Base-by-base conservation (phyloP, 768 basidiomycete genomes). In the Lactifluus subvellereus region DNA sequence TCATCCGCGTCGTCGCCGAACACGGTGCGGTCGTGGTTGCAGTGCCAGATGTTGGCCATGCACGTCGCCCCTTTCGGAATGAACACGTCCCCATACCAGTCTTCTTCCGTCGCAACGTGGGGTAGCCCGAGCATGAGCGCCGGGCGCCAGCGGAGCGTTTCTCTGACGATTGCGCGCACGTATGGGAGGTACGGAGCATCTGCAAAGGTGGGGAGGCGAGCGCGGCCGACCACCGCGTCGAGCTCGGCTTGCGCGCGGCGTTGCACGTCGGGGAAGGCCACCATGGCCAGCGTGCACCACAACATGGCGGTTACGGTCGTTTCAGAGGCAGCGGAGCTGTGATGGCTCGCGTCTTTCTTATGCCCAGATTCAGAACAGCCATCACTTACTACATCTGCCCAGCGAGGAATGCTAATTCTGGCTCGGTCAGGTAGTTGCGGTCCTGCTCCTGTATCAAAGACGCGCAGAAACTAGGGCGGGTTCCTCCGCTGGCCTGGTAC, bases 31-130 rank as follows among this genome's bases (percentile, higher is more conserved):
- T 60, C 43, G 6, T 59, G 37, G 42, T 59, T 59, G 22, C 57
- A 42, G 7, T 43, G 43, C 58, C 67, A 62, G n/a, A 53, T 16
- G 50, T 75, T 75, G 11, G 69, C 66, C 27, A 75, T 61, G 30
- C 76, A 67, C 1, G 73, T 69, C 2, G 75, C 72, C 10, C 74
- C 76, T 37, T 69, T 72, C 0, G 77, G 76, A 16, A 78, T 75
- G 56, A 69, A 64, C 52, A 61, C 42, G 30, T 32, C 59, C n/a
- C 49, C 20, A 18, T 60, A 60, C 51, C 59, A 59, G 33, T 73
- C 73, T 38, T 75, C 73, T 51, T 63, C 51, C 60, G 61, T 51
- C 61, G 59, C 32, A 33, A 20, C 51, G 35, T 52, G 59, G 1
- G 57, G 57, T 6, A 61, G 4, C 5, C 54, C 47, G 16, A 60